Percentiles rank a stretch among this genome's conserved stretches.
These are phyloP conservation scores for Mycena rebaudengoi DNA, from an alignment of 768 basidiomycete genomes.

Conservation along the genomic window DNA sequence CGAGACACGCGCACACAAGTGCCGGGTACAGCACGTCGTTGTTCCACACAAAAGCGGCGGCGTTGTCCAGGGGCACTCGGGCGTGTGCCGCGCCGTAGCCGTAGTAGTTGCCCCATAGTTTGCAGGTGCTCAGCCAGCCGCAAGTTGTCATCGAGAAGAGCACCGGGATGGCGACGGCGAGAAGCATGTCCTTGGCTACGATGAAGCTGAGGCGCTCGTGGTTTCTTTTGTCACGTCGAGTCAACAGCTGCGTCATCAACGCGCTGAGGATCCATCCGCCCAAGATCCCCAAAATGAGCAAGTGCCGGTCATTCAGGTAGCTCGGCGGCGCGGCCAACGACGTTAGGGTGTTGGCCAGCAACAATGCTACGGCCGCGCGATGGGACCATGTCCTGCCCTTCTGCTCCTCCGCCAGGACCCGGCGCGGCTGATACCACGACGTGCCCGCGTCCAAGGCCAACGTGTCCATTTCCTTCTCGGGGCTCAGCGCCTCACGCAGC, in stretches of 20 bases:
- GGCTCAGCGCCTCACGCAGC: not conserved
- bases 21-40: not conserved
- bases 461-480: not conserved
- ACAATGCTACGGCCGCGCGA: not conserved
- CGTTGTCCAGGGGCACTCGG: not conserved
- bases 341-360: not conserved
- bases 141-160: slow-evolving; percentile 2
- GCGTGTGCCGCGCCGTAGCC: not conserved
- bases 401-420: not conserved
- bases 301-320: slow-evolving; percentile 1
- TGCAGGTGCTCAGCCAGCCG: slow-evolving; percentile 10
- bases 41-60: slow-evolving; percentile 4
- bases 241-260: not conserved
- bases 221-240: not conserved
- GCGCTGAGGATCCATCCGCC: slow-evolving; percentile 1
- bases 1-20: not conserved
- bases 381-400: not conserved
- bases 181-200: not conserved
- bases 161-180: not conserved
- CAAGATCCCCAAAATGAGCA: not conserved
- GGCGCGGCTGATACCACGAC: slow-evolving; percentile 1
- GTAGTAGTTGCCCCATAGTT: not conserved
- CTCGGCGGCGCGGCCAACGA: slow-evolving; percentile 1
- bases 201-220: not conserved
- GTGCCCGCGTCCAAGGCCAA: not conserved